Evolutionary conservation across 148 eudicot genomes (phyloP).

Genomic region (Simmondsia chinensis): DNA sequence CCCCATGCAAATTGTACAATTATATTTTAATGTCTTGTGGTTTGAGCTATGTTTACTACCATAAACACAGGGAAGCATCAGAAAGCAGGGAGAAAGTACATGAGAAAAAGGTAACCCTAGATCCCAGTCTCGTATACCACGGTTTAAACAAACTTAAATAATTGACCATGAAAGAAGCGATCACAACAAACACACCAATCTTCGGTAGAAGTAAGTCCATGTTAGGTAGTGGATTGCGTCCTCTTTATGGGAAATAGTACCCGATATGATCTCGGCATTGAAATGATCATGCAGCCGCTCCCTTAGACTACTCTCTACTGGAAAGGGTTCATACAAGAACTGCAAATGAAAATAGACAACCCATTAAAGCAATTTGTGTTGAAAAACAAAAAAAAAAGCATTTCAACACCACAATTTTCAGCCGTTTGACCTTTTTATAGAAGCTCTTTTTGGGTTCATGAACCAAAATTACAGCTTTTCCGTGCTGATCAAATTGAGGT

Average conservation of each 20-base stretch:
- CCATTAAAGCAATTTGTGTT: background rate
- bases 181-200: constrained; percentile 44
- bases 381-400: background rate
- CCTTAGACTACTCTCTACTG: constrained; percentile 97
- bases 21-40: too few relatives aligned
- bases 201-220: constrained; percentile 92
- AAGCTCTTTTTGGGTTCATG: constrained; percentile 98
- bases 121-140: too few relatives aligned
- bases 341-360: constrained; percentile 23
- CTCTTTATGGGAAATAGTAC: constrained; percentile 80
- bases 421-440: constrained; percentile 77
- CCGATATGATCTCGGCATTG: constrained; percentile 94
- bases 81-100: too few relatives aligned
- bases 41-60: too few relatives aligned
- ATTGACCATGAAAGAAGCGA: too few relatives aligned
- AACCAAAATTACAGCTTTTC: constrained; percentile 96
- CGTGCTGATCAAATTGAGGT: constrained; percentile 94
- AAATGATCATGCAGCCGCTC: constrained; percentile 90
- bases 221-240: constrained; percentile 96
- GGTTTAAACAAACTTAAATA: too few relatives aligned
- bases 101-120: too few relatives aligned
- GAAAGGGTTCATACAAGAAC: constrained; percentile 98
- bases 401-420: too few relatives aligned
- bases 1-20: too few relatives aligned
- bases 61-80: too few relatives aligned